Conservation (phyloP, 1,284 basidiomycete genomes). For the Sphaerobolus stellatus region DNA sequence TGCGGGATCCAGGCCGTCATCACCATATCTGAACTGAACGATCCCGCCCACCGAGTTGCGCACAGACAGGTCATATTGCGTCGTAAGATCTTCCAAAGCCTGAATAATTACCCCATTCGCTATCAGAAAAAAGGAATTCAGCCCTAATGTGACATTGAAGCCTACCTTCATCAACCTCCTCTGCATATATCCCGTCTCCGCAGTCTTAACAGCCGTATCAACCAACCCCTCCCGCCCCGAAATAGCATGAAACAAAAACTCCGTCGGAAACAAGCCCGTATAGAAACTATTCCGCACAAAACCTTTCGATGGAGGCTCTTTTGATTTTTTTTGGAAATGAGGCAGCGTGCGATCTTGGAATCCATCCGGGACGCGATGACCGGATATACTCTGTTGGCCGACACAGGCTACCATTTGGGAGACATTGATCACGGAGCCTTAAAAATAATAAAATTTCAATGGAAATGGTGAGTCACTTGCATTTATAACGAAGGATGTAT, state of each 20-base stretch:
- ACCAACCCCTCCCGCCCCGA: slow-evolving; percentile 98
- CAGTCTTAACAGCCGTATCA: slow-evolving; percentile 99
- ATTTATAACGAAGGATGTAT: neutral
- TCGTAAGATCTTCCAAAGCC: slow-evolving; percentile 94
- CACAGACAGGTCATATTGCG: slow-evolving; percentile 97
- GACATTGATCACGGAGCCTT: slow-evolving; percentile 98
- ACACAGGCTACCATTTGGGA: slow-evolving; percentile 99
- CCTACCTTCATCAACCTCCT: slow-evolving; percentile 90
- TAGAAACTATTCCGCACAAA: slow-evolving; percentile 99
- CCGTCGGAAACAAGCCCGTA: slow-evolving; percentile 90
- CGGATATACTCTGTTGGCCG: slow-evolving; percentile 98
- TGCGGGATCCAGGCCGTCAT: slow-evolving; percentile 96
- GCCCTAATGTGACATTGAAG: no score
- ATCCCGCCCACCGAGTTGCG: slow-evolving; percentile 94
- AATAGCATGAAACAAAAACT: slow-evolving; percentile 99
- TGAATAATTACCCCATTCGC: slow-evolving; percentile 8
- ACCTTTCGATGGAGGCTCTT: slow-evolving; percentile 96
- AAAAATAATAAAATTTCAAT: no score
- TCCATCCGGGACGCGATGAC: slow-evolving; percentile 97
- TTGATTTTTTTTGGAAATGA: slow-evolving; percentile 97
- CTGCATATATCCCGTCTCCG: slow-evolving; percentile 99
- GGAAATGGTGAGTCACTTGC: slow-evolving; percentile 5
- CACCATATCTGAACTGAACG: slow-evolving; percentile 98
- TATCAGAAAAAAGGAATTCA: neutral
- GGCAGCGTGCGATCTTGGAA: slow-evolving; percentile 99